Percentiles rank a stretch among this genome's conserved stretches.
Evolutionary conservation across 768 basidiomycete genomes (phyloP).

Genomic region (Sistotremastrum niveocremeum): DNA sequence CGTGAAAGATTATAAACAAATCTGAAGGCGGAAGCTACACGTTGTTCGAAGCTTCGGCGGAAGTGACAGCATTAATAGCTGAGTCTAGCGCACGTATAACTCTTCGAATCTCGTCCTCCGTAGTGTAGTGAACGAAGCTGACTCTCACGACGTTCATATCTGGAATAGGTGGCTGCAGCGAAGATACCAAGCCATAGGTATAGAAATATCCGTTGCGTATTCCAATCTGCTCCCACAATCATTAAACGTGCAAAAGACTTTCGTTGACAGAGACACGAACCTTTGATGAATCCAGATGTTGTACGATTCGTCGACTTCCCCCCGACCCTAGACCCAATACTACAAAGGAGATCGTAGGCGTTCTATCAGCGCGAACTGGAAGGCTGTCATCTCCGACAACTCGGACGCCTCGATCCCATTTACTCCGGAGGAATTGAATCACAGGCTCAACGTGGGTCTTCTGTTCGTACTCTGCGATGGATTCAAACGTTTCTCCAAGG

Average conservation of each 20-base stretch:
- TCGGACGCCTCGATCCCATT: conserved; percentile 11
- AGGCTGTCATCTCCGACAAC: conserved; percentile 12
- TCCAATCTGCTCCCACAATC: conserved; percentile 10
- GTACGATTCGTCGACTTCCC: conserved; percentile 13
- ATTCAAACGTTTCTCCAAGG: conserved; percentile 7
- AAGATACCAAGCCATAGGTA: conserved; percentile 10
- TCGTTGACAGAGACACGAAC: background rate
- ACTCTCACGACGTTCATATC: conserved; percentile 15
- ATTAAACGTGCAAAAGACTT: background rate
- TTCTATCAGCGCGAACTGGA: conserved; percentile 4
- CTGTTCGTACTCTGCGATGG: conserved; percentile 13
- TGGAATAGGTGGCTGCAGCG: conserved; percentile 1
- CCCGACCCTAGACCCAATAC: conserved; percentile 4
- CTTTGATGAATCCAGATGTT: conserved; percentile 7
- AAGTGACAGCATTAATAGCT: too few species aligned
- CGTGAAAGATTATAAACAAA: too few species aligned
- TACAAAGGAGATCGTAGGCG: conserved; percentile 16
- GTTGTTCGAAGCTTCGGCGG: too few species aligned
- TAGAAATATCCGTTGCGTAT: conserved; percentile 19
- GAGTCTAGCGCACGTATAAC: conserved; percentile 8
- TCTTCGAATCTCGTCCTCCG: conserved; percentile 12
- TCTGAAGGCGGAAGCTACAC: too few species aligned
- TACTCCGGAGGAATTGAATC: conserved; percentile 9
- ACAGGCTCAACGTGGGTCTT: conserved; percentile 9
- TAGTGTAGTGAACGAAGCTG: conserved; percentile 18